Percentiles rank a stretch among this genome's conserved stretches.
Evolutionary conservation across 1,139 yeast genomes (phyloP).

Genomic region (Debaryomyces coudertii): DNA sequence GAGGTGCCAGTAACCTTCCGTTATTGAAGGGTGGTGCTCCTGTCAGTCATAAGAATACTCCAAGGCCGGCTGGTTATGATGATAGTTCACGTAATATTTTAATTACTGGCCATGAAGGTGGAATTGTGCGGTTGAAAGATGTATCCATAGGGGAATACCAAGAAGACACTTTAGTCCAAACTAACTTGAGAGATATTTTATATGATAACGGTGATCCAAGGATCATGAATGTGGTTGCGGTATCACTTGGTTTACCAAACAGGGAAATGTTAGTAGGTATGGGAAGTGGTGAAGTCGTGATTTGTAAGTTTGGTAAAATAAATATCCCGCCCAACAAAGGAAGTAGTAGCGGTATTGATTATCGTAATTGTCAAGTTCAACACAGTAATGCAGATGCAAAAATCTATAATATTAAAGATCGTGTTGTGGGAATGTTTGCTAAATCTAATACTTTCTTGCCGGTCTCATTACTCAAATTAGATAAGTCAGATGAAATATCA

Average conservation of each 20-base stretch:
- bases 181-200: constrained; percentile 40
- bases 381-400: constrained; percentile 43
- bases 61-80: constrained; percentile 55
- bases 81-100: constrained; percentile 62
- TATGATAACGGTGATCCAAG: constrained; percentile 31
- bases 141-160: constrained; percentile 76
- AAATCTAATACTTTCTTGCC: constrained; percentile 62
- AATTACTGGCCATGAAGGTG: constrained; percentile 82
- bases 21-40: constrained; percentile 82
- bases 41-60: constrained; percentile 36
- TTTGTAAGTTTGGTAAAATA: constrained; percentile 68
- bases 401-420: constrained; percentile 33
- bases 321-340: constrained; percentile 14
- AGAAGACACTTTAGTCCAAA: constrained; percentile 47
- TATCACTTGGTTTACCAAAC: constrained; percentile 76
- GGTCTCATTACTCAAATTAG: constrained; percentile 45
- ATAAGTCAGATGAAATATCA: constrained; percentile 49
- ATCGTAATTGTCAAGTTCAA: constrained; percentile 33
- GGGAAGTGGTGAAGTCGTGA: constrained; percentile 70
- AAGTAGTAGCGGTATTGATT: constrained; percentile 25
- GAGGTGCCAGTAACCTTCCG: constrained; percentile 39
- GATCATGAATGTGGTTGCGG: constrained; percentile 52
- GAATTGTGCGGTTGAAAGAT: constrained; percentile 78
- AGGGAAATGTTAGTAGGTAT: constrained; percentile 78
- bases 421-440: constrained; percentile 40